Percentiles rank a stretch among this genome's conserved stretches.
phyloP scores from a whole-genome alignment of 1,139 yeast genomes.

The Hyphopichia khmerensis region DNA sequence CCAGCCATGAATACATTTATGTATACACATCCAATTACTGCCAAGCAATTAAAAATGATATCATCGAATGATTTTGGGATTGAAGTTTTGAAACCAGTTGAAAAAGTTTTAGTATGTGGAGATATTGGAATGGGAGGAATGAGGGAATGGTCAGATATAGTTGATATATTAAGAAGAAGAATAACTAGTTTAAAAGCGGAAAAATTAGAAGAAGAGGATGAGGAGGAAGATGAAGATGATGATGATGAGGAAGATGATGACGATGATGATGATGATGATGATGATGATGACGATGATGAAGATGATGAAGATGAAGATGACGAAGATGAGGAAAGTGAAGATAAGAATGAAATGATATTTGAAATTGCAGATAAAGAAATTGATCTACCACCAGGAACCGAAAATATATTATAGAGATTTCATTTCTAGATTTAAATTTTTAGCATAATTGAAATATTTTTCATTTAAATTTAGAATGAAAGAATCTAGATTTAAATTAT shows the following conservation, averaged over 20 bases:
- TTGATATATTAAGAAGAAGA: conserved; percentile 67
- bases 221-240: conserved; percentile 12
- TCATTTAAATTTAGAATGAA: conserved; percentile 10
- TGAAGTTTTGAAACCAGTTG: conserved; percentile 86
- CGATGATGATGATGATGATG: conserved; percentile 60
- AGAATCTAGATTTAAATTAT: conserved; percentile 9
- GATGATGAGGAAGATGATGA: conserved; percentile 57
- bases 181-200: conserved; percentile 36
- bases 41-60: conserved; percentile 68
- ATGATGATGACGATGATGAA: conserved; percentile 32
- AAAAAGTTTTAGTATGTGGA: conserved; percentile 90
- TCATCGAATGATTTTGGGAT: conserved; percentile 50
- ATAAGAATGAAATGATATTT: conserved; percentile 31
- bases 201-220: conserved; percentile 18
- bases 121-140: conserved; percentile 96
- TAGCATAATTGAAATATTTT: conserved; percentile 11
- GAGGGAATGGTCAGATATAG: conserved; percentile 89
- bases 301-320: conserved; percentile 33
- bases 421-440: conserved; percentile 7
- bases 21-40: conserved; percentile 93
- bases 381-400: conserved; percentile 8
- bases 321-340: conserved; percentile 34
- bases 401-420: conserved; percentile 7
- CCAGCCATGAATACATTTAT: conserved; percentile 98
- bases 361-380: conserved; percentile 21